phyloP scores from a whole-genome alignment of 768 basidiomycete genomes.

The Boletus eberwhitei region DNA sequence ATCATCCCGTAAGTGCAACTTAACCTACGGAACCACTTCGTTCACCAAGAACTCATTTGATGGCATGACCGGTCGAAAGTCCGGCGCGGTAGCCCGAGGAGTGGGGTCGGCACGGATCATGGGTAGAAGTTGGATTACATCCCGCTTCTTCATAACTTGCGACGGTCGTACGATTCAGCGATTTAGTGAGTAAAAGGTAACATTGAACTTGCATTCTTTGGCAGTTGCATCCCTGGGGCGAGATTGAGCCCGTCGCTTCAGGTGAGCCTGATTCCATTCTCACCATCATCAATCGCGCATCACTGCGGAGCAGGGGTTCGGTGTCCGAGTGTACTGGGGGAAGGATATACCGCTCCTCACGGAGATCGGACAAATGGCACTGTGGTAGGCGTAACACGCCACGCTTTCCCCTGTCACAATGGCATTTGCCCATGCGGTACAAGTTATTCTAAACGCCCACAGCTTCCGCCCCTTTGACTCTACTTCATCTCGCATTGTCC shows the following conservation, averaged over 20 bases:
- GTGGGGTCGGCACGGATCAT: constrained; percentile 24
- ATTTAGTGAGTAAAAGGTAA: constrained; percentile 7
- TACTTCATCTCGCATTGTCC: constrained; percentile 23
- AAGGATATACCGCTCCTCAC: constrained; percentile 3
- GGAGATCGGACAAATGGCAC: constrained; percentile 2
- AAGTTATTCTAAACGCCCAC: constrained; percentile 3
- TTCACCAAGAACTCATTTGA: not conserved
- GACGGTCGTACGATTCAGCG: not conserved
- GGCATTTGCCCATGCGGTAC: constrained; percentile 2
- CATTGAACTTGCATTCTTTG: constrained; percentile 11
- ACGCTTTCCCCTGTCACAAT: constrained; percentile 10
- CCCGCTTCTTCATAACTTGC: constrained; percentile 1
- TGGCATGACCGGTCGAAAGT: not conserved
- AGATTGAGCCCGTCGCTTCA: not conserved
- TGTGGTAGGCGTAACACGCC: constrained; percentile 6
- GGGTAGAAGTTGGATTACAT: not conserved
- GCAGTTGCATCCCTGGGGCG: not conserved
- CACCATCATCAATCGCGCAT: not conserved
- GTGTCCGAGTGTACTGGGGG: not conserved
- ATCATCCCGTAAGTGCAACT: constrained; percentile 5
- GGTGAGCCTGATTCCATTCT: constrained; percentile 6
- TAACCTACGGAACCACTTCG: not conserved
- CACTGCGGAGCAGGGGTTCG: constrained; percentile 7
- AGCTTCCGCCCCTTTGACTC: constrained; percentile 10
- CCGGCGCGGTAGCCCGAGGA: not conserved